Conservation (phyloP, 1,284 basidiomycete species). For the Cystodermella granulosa region DNA sequence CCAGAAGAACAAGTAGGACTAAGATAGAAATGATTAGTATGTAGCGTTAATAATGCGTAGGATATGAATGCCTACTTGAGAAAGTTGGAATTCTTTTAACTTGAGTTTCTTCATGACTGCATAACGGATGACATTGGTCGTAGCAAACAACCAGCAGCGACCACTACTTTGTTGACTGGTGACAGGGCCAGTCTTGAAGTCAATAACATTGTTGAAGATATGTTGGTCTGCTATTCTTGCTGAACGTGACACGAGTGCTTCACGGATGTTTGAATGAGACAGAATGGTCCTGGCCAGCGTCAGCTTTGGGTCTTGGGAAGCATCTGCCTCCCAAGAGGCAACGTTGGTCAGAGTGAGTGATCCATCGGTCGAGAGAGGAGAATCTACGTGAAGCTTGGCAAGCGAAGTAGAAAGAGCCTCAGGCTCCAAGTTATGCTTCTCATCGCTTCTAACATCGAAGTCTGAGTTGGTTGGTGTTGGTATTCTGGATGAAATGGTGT, state of each 20-base stretch:
- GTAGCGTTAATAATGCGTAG: neutral
- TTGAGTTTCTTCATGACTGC: slow-evolving; percentile 81
- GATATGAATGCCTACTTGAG: slow-evolving; percentile 56
- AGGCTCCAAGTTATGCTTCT: slow-evolving; percentile 24
- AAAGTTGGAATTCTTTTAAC: slow-evolving; percentile 83
- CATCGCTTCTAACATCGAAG: slow-evolving; percentile 21
- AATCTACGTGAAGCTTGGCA: slow-evolving; percentile 25
- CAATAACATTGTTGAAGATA: slow-evolving; percentile 79
- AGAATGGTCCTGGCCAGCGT: slow-evolving; percentile 79
- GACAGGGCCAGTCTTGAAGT: slow-evolving; percentile 75
- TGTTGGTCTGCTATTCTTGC: slow-evolving; percentile 67
- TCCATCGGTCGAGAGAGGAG: slow-evolving; percentile 51
- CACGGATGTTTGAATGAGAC: slow-evolving; percentile 65
- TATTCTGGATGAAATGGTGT: slow-evolving; percentile 41
- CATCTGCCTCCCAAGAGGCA: slow-evolving; percentile 60
- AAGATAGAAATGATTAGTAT: slow-evolving; percentile 6
- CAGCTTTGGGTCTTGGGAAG: slow-evolving; percentile 58
- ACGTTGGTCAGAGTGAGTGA: slow-evolving; percentile 57
- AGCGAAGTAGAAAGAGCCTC: slow-evolving; percentile 22
- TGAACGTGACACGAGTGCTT: slow-evolving; percentile 61
- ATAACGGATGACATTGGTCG: slow-evolving; percentile 83
- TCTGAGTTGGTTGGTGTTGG: slow-evolving; percentile 25
- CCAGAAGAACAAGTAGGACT: slow-evolving; percentile 90
- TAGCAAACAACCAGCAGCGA: slow-evolving; percentile 90
- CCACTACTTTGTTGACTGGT: slow-evolving; percentile 86